A percentile compares a stretch with the other conserved stretches of the same genome.
Evolutionary conservation across 805 yeast species (phyloP).

Genomic region (Wickerhamomyces tratensis): DNA sequence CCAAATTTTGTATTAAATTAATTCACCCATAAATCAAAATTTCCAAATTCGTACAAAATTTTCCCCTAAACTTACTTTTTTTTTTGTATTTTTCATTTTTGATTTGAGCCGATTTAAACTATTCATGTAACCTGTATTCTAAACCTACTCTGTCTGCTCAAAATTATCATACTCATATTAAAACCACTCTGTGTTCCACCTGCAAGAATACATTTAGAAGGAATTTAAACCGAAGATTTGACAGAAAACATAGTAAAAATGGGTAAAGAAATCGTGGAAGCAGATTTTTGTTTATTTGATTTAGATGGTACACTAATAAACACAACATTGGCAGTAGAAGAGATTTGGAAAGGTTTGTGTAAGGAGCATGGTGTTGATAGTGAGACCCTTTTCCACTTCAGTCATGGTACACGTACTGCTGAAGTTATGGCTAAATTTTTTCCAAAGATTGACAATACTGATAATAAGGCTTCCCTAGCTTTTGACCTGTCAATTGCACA

Average conservation of each 20-base stretch:
- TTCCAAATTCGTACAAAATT: too few relatives aligned
- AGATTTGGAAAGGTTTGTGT: constrained; percentile 72
- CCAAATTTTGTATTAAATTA: too few relatives aligned
- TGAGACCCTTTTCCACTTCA: constrained; percentile 21
- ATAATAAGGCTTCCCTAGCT: constrained; percentile 58
- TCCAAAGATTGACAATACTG: constrained; percentile 62
- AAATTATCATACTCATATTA: too few relatives aligned
- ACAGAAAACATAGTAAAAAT: background rate
- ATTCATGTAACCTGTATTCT: too few relatives aligned
- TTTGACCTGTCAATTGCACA: constrained; percentile 49
- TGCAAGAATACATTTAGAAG: too few relatives aligned
- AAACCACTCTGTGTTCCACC: too few relatives aligned
- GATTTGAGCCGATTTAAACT: too few relatives aligned
- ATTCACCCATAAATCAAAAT: too few relatives aligned
- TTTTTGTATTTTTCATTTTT: too few relatives aligned
- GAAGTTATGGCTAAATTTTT: constrained; percentile 69
- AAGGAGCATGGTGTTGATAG: constrained; percentile 61
- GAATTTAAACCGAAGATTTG: too few relatives aligned
- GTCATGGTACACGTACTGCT: constrained; percentile 75
- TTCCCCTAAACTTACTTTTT: too few relatives aligned
- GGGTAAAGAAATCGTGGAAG: constrained; percentile 8
- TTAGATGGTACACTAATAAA: constrained; percentile 83
- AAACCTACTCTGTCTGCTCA: too few relatives aligned
- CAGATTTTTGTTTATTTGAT: constrained; percentile 47
- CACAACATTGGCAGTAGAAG: constrained; percentile 75